Evolutionary conservation across 2,329 filamentous ascomycete species (phyloP).

Genomic region (Gnomoniopsis smithogilvyi): DNA sequence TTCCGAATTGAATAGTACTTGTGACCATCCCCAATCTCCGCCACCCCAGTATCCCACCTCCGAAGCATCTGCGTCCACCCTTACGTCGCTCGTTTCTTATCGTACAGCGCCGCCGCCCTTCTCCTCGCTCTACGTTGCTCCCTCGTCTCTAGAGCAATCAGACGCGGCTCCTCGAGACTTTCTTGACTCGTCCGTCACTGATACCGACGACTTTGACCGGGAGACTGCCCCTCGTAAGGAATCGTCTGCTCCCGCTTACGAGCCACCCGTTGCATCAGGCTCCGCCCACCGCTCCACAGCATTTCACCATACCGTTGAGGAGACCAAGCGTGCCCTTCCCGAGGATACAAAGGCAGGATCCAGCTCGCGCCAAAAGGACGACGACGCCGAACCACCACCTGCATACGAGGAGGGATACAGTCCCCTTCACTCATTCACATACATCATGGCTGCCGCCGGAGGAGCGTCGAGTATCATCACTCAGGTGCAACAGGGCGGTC

Average conservation of each 20-base stretch:
- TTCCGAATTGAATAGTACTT: background rate
- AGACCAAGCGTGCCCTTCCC: conserved; percentile 84
- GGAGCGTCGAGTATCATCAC: conserved; percentile 98
- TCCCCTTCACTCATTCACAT: conserved; percentile 87
- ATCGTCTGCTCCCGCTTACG: conserved; percentile 53
- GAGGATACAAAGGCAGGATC: conserved; percentile 71
- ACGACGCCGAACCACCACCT: conserved; percentile 89
- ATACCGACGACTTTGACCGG: conserved; percentile 26
- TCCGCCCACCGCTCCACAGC: conserved; percentile 33
- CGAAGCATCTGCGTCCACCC: conserved; percentile 48
- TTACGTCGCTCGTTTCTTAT: conserved; percentile 27
- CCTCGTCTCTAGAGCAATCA: conserved; percentile 21
- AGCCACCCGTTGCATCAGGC: conserved; percentile 37
- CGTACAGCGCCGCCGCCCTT: conserved; percentile 53
- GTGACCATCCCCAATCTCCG: conserved; percentile 40
- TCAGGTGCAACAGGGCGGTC: conserved; percentile 92
- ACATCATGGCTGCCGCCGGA: conserved; percentile 97
- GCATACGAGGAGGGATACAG: conserved; percentile 94
- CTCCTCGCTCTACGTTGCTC: conserved; percentile 54
- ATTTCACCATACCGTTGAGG: conserved; percentile 55
- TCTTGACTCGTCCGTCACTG: conserved; percentile 34
- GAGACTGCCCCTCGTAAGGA: conserved; percentile 27
- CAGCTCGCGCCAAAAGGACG: conserved; percentile 65
- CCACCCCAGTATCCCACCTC: conserved; percentile 59
- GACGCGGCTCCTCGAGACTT: conserved; percentile 32